Evolutionary conservation across 2,329 filamentous ascomycete species (phyloP).

Genomic region (Trematosphaeria pertusa): DNA sequence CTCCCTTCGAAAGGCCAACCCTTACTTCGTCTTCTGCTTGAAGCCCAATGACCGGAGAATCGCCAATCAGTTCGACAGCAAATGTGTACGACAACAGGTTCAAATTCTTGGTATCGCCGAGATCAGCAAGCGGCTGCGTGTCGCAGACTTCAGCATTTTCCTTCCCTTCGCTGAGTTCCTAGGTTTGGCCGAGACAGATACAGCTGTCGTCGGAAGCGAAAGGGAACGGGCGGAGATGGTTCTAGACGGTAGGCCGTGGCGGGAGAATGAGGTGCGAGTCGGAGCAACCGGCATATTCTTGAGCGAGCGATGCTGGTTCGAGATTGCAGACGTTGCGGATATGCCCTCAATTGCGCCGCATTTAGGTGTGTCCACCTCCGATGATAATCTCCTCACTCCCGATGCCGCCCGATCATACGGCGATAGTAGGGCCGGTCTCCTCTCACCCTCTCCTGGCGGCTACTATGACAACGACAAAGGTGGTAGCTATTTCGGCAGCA

Average conservation of each 20-base stretch:
- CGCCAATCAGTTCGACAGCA: conserved; percentile 98
- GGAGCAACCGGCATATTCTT: conserved; percentile 94
- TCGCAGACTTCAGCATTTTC: conserved; percentile 95
- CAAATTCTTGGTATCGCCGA: conserved; percentile 97
- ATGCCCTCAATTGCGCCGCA: conserved; percentile 56
- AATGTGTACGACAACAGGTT: conserved; percentile 92
- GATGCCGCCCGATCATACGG: conserved; percentile 62
- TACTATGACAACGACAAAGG: conserved; percentile 78
- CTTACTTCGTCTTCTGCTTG: conserved; percentile 95
- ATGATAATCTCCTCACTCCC: conserved; percentile 65
- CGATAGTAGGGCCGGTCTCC: conserved; percentile 64
- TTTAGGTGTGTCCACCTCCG: conserved; percentile 45
- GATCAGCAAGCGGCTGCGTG: conserved; percentile 90
- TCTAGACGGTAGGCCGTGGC: conserved; percentile 93
- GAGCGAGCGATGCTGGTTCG: conserved; percentile 94
- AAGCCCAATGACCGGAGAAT: conserved; percentile 98
- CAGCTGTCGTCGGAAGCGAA: conserved; percentile 87
- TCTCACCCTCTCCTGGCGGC: conserved; percentile 62
- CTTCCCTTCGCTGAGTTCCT: conserved; percentile 95
- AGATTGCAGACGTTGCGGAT: conserved; percentile 76
- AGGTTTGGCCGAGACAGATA: conserved; percentile 83
- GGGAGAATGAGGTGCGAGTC: conserved; percentile 85
- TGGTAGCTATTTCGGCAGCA: conserved; percentile 80
- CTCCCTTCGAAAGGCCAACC: conserved; percentile 84
- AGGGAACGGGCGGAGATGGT: conserved; percentile 88